Evolutionary conservation across 352 stramenopile genomes (phyloP).

Genomic region (Pythium myriotylum): DNA sequence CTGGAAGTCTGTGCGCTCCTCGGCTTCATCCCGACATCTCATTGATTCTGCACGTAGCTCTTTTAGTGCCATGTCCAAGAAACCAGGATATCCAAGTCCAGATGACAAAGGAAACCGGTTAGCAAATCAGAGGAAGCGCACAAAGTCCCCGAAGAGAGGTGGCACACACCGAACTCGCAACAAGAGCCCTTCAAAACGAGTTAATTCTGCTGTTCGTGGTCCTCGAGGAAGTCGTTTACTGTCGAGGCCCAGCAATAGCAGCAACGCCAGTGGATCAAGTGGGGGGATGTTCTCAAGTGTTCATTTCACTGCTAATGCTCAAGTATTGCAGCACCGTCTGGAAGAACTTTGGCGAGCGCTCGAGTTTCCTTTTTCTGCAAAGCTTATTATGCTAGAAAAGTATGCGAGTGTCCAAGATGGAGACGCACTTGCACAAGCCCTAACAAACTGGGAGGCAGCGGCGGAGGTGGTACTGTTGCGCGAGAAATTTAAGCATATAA

Average conservation of each 20-base stretch:
- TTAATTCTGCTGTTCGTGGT: neutral
- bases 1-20: conserved; percentile 15
- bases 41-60: conserved; percentile 22
- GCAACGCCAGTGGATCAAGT: conserved; percentile 18
- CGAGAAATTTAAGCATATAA: conserved; percentile 48
- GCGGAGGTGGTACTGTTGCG: conserved; percentile 46
- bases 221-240: conserved; percentile 25
- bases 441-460: conserved; percentile 50
- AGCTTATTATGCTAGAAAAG: conserved; percentile 68
- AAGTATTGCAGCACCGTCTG: conserved; percentile 53
- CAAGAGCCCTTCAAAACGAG: conserved; percentile 2
- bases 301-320: conserved; percentile 39
- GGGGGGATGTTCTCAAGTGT: conserved; percentile 20
- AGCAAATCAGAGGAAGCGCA: neutral
- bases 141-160: conserved; percentile 6
- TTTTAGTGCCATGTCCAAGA: conserved; percentile 18
- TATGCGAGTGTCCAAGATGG: conserved; percentile 54
- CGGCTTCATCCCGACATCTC: conserved; percentile 12
- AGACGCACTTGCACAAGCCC: conserved; percentile 39
- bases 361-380: conserved; percentile 65
- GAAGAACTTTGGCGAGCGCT: conserved; percentile 58
- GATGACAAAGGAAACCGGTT: neutral
- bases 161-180: neutral
- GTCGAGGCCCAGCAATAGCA: conserved; percentile 18
- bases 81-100: neutral